Percentiles rank a stretch among this genome's conserved stretches.
Evolutionary conservation across 73 alveolate genomes (phyloP).

Genomic region (Paramecium sexaurelia): DNA sequence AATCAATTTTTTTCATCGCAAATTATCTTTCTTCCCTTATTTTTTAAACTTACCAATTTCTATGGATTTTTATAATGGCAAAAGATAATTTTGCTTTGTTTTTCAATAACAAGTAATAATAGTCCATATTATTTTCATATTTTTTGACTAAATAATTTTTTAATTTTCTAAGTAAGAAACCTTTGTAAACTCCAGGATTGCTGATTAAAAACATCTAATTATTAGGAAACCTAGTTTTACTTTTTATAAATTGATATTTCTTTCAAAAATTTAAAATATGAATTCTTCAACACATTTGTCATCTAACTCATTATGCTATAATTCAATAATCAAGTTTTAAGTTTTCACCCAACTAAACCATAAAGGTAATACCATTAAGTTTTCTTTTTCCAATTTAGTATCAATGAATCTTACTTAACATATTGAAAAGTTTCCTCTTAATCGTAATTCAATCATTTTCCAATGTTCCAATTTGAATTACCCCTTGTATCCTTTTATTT

Average conservation of each 20-base stretch:
- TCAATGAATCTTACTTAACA: background rate
- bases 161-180: background rate
- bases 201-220: constrained; percentile 3
- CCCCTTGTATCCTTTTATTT: constrained; percentile 27
- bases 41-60: background rate
- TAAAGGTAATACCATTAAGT: background rate
- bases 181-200: constrained; percentile 48
- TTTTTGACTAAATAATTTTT: background rate
- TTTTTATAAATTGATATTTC: background rate
- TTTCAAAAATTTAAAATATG: background rate
- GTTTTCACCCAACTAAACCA: constrained; percentile 24
- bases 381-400: constrained; percentile 2
- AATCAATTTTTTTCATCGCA: background rate
- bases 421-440: background rate
- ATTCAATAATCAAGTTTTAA: background rate
- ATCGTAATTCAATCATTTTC: background rate
- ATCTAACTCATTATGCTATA: constrained; percentile 47
- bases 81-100: background rate
- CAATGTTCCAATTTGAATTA: constrained; percentile 42
- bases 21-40: background rate
- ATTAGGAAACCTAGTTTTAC: background rate
- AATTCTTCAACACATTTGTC: constrained; percentile 39
- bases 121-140: background rate
- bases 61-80: background rate
- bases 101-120: background rate